Percentiles rank a stretch among this genome's conserved stretches.
Conservation (phyloP, 805 yeast species). For the Metschnikowia picachoensis region DNA sequence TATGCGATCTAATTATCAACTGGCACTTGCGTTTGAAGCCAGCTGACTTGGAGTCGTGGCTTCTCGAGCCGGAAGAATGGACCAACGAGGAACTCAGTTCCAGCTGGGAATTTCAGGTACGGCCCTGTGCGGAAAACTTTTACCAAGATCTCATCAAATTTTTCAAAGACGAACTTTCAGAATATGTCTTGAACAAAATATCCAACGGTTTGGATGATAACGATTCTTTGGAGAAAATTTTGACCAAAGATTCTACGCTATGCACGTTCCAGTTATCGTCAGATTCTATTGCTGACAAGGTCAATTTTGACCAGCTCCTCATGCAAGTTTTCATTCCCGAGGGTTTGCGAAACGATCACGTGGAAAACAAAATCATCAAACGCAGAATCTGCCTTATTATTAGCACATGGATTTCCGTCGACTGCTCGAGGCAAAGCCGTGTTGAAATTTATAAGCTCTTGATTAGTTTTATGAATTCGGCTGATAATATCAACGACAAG, state of each 20-base stretch:
- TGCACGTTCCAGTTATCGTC: conserved; percentile 82
- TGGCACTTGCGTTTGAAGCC: conserved; percentile 76
- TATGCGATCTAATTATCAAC: conserved; percentile 64
- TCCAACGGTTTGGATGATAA: conserved; percentile 33
- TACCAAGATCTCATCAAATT: conserved; percentile 68
- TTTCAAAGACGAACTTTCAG: conserved; percentile 54
- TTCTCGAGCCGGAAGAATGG: conserved; percentile 89
- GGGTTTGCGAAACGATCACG: conserved; percentile 42
- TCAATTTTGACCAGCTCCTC: conserved; percentile 66
- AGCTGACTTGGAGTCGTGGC: conserved; percentile 77
- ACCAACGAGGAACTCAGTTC: conserved; percentile 72
- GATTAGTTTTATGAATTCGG: conserved; percentile 43
- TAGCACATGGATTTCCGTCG: conserved; percentile 74
- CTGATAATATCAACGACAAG: conserved; percentile 53
- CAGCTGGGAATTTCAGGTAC: conserved; percentile 78
- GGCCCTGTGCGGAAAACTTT: conserved; percentile 85
- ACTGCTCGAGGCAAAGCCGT: conserved; percentile 58
- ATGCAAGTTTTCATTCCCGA: conserved; percentile 65
- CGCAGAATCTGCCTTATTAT: conserved; percentile 76
- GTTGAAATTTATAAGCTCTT: conserved; percentile 57
- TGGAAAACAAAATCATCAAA: conserved; percentile 57
- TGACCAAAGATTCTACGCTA: conserved; percentile 74
- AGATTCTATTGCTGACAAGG: conserved; percentile 55
- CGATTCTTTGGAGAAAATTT: conserved; percentile 43
- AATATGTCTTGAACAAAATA: conserved; percentile 57